Percentiles rank a stretch among this genome's conserved stretches.
Evolutionary conservation across 2,329 filamentous ascomycete species (phyloP).

Genomic region (Pezicula neosporulosa): DNA sequence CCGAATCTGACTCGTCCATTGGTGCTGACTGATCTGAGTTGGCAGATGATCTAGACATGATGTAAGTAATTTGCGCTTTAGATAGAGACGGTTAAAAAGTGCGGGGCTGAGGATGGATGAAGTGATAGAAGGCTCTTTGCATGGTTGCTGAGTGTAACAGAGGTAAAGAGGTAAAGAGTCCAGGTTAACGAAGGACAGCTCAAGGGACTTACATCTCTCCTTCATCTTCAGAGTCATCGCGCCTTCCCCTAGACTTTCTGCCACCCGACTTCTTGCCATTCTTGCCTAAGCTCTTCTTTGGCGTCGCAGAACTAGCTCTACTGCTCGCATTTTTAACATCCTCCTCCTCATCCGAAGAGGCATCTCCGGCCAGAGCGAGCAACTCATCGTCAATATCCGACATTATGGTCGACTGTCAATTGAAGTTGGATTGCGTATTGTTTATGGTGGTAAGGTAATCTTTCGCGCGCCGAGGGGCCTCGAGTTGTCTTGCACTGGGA

Average conservation of each 20-base stretch:
- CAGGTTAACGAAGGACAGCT: constrained; percentile 6
- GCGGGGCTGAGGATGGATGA: no score
- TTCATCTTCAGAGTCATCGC: constrained; percentile 69
- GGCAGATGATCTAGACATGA: constrained; percentile 46
- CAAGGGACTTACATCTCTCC: constrained; percentile 71
- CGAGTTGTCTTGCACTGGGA: no score
- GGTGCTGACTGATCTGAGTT: constrained; percentile 77
- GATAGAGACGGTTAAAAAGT: no score
- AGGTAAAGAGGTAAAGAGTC: constrained; percentile 1
- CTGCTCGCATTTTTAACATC: constrained; percentile 43
- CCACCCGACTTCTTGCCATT: constrained; percentile 44
- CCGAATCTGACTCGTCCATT: constrained; percentile 89
- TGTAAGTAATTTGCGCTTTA: neutral
- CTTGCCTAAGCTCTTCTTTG: constrained; percentile 34
- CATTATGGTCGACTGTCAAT: constrained; percentile 49
- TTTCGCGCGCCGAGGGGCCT: neutral
- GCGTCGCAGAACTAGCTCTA: constrained; percentile 52
- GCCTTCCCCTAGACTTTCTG: constrained; percentile 39
- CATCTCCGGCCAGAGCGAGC: constrained; percentile 84
- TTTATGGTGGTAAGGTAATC: constrained; percentile 1
- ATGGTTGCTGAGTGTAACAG: no score
- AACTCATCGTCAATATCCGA: constrained; percentile 91
- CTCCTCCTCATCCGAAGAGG: constrained; percentile 55
- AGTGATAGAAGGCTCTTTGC: no score
- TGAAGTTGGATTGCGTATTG: neutral